These are phyloP conservation scores for Fusarium sp. DNA, from an alignment of 2,329 filamentous ascomycete species.

Conservation along the genomic window DNA sequence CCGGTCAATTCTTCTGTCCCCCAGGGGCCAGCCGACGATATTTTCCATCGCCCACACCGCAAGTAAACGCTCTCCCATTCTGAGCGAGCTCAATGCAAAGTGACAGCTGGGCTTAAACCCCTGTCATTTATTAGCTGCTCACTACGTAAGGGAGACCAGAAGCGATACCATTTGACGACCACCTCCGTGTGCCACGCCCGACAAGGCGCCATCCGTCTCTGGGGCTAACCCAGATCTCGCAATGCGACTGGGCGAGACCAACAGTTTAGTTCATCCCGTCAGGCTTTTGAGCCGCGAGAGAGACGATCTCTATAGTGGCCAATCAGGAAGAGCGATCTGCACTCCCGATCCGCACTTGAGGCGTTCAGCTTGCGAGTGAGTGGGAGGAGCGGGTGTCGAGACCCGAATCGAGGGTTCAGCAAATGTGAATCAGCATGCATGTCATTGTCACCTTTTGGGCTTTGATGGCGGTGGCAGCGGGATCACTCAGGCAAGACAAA, in stretches of 20 bases:
- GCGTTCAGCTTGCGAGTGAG: background rate
- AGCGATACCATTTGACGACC: conserved; percentile 16
- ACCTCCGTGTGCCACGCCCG: conserved; percentile 13
- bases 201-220: conserved; percentile 11
- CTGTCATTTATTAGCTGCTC: background rate
- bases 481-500: background rate
- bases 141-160: conserved; percentile 2
- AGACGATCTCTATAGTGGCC: background rate
- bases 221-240: background rate
- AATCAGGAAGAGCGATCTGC: background rate
- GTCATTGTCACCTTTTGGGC: conserved; percentile 18
- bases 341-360: background rate
- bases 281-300: background rate
- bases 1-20: no score
- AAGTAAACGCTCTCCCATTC: background rate
- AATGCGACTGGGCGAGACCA: conserved; percentile 15
- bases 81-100: background rate
- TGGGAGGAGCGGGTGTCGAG: conserved; percentile 10
- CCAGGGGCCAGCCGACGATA: background rate
- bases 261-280: background rate
- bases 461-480: conserved; percentile 7
- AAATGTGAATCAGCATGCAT: conserved; percentile 19
- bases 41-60: conserved; percentile 3
- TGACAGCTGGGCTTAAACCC: conserved; percentile 4
- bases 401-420: background rate